Evolutionary conservation across 2,329 filamentous ascomycete genomes (phyloP), one percentile per base, ranked within the genome.

Genomic region (Rosellinia necatrix): DNA sequence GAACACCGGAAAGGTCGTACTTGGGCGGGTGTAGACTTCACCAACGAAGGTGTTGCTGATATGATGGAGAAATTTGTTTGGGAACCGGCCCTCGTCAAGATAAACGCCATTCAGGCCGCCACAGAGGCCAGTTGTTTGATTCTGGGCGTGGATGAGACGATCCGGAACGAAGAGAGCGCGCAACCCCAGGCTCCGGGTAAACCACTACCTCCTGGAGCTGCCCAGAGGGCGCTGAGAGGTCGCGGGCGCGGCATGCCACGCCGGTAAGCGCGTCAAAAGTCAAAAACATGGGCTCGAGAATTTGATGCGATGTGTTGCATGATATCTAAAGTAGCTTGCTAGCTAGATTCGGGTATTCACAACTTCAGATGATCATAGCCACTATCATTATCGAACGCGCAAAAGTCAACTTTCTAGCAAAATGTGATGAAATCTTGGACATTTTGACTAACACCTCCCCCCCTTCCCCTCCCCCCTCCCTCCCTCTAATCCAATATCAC

Each of bases 41-140:
- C 87, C 64, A 86, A 92, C 68, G 94, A 99, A 77, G 92, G 92
- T 60, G 90, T 97, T 61, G 82, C 91, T 56, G 90, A 99, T 78
- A 97, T 97, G 81, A 88, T 97, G 83, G 89, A 91, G 72, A 87
- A 84, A 53, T 99, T 97, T 73, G 94, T 99, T 37, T 99, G 94
- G 94, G 94, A 99, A 78, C 94, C 94, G 5, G 89, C 90, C 43
- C 80, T 97, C 62, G 90, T 99, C 71, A 99, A 99, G 86, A 82
- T 96, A 74, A 99, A 99, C 75, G 94, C 94, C 65, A 89, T 99
- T 63, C 92, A 96, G 78, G 93, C 94, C 17, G 94, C 94, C 48
- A 92, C 92, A 27, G 94, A 99, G 78, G 94, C 94, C 19, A 90
- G 89, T 66, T 99, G 94, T 78, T 78, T 99, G 78, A 97, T 99